Evolutionary conservation across 225 moss, liverwort and hornwort species (phyloP).

Genomic region (Bryoerythrophyllum caledonicum): DNA sequence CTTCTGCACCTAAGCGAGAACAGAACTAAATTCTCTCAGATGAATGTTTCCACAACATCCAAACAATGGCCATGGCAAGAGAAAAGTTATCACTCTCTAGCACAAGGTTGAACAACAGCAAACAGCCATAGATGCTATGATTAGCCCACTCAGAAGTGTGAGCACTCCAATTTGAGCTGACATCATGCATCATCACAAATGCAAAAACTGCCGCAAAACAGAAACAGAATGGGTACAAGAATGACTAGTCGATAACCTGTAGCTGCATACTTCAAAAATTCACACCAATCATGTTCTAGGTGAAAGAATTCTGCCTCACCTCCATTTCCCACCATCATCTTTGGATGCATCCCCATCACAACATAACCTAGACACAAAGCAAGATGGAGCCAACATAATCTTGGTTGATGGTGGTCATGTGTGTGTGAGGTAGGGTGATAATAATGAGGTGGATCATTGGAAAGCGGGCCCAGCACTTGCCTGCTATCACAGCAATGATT

Average conservation of each 20-base stretch:
- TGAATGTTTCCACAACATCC: too few species aligned
- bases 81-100: background rate
- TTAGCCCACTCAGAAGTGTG: too few species aligned
- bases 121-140: background rate
- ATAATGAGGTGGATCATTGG: conserved; percentile 18
- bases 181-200: background rate
- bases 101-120: background rate
- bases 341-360: background rate
- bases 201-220: background rate
- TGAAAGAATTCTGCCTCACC: background rate
- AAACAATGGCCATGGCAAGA: background rate
- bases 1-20: too few species aligned
- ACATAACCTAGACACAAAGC: background rate
- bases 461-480: background rate
- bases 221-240: background rate
- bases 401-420: background rate
- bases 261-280: background rate
- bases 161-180: too few species aligned
- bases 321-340: conserved; percentile 19
- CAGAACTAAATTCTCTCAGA: too few species aligned
- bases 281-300: background rate
- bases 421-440: background rate
- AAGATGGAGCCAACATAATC: background rate
- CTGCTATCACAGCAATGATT: conserved; percentile 26
- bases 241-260: too few species aligned